Conservation (phyloP, 2,329 filamentous ascomycete species). For the Fusarium piperis region DNA sequence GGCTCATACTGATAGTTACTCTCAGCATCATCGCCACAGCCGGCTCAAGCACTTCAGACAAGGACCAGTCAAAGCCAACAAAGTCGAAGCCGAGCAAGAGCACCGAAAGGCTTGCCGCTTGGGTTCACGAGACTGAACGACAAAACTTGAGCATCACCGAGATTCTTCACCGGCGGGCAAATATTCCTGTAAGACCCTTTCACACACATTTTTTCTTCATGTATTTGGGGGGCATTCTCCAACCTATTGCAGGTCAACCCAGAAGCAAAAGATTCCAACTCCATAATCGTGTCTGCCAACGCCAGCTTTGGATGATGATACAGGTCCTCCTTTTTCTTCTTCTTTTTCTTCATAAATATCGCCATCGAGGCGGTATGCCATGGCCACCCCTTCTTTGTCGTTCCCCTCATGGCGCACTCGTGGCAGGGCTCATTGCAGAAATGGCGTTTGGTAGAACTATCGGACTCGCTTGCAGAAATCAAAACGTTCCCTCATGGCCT, state of each 20-base stretch:
- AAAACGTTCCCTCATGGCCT: slow-evolving; percentile 3
- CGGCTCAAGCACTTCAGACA: not conserved
- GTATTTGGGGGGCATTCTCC: slow-evolving; percentile 27
- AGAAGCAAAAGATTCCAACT: slow-evolving; percentile 29
- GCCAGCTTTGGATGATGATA: slow-evolving; percentile 39
- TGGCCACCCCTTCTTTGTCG: not conserved
- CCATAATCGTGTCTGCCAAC: slow-evolving; percentile 34
- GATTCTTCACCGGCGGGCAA: slow-evolving; percentile 11
- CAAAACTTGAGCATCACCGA: slow-evolving; percentile 29
- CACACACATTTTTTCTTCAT: slow-evolving; percentile 7
- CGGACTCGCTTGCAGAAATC: slow-evolving; percentile 33
- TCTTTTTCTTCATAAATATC: slow-evolving; percentile 6
- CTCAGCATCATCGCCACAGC: not conserved
- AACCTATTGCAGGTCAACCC: slow-evolving; percentile 21
- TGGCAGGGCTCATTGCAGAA: not conserved
- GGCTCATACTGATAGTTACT: slow-evolving; percentile 1
- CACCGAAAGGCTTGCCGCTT: slow-evolving; percentile 20
- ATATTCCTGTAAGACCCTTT: slow-evolving; percentile 19
- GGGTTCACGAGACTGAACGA: slow-evolving; percentile 23
- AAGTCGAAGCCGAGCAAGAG: not conserved
- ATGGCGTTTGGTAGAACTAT: slow-evolving; percentile 15
- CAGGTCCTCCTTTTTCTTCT: slow-evolving; percentile 17
- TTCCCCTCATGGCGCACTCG: not conserved
- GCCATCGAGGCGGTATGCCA: not conserved
- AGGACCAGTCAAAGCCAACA: not conserved